These are phyloP conservation scores for Morella rubra DNA, from an alignment of 306 rosid species.

Conservation along the genomic window DNA sequence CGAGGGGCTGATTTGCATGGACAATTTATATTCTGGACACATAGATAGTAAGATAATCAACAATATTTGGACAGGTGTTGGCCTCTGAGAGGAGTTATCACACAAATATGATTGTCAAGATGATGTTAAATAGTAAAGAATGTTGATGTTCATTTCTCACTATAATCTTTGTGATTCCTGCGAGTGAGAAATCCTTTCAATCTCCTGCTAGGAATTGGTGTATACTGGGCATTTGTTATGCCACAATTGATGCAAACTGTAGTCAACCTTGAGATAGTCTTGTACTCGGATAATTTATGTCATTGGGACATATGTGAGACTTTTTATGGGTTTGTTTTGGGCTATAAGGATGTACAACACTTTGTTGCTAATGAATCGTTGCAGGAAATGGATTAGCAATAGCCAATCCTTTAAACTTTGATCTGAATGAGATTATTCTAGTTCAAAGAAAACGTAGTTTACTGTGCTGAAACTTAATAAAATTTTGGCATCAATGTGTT, in stretches of 20 bases:
- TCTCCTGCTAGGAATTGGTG: background rate
- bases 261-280: background rate
- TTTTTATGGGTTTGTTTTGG: background rate
- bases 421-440: background rate
- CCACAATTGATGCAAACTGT: background rate
- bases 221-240: background rate
- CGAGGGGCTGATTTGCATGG: background rate
- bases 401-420: background rate
- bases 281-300: background rate
- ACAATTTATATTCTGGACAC: background rate
- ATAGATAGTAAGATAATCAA: too few relatives aligned
- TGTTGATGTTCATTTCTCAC: background rate
- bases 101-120: background rate
- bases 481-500: conserved; percentile 7
- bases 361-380: background rate
- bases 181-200: background rate
- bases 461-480: background rate
- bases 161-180: background rate
- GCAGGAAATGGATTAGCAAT: background rate
- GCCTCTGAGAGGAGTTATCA: background rate
- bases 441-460: background rate
- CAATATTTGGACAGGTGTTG: background rate
- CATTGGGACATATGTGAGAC: background rate
- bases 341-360: background rate
- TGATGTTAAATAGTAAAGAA: background rate